Conservation (phyloP, 305 asterid species). For the Galium porrigens region DNA sequence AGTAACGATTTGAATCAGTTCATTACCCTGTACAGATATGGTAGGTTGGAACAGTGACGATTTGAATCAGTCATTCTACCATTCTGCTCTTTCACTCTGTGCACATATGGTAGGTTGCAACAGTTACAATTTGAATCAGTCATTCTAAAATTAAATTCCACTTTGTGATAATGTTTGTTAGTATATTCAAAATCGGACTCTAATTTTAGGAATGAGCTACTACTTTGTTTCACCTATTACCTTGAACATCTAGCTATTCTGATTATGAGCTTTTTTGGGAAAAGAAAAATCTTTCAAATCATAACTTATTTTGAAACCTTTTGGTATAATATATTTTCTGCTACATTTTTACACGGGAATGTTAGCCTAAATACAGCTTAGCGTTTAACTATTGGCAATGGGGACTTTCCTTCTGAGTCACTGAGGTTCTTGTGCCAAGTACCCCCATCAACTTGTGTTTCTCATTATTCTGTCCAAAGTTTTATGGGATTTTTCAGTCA, state of each 20-base stretch:
- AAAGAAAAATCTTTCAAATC: background rate
- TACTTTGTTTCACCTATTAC: background rate
- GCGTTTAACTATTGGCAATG: background rate
- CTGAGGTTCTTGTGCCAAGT: background rate
- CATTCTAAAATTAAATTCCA: background rate
- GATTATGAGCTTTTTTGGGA: background rate
- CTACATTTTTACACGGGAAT: background rate
- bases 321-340: background rate
- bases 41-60: background rate
- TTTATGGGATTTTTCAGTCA: background rate
- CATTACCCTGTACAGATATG: background rate
- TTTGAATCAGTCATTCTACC: background rate
- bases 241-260: background rate
- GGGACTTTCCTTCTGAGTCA: background rate
- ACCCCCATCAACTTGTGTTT: background rate
- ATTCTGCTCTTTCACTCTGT: background rate
- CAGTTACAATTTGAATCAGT: background rate
- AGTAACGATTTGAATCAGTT: background rate
- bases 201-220: background rate
- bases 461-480: background rate
- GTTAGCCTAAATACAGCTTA: background rate
- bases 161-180: background rate
- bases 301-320: background rate
- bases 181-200: background rate
- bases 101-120: background rate